Base-by-base conservation (phyloP, 163 green algal genomes). In the Scenedesmus sp. region DNA sequence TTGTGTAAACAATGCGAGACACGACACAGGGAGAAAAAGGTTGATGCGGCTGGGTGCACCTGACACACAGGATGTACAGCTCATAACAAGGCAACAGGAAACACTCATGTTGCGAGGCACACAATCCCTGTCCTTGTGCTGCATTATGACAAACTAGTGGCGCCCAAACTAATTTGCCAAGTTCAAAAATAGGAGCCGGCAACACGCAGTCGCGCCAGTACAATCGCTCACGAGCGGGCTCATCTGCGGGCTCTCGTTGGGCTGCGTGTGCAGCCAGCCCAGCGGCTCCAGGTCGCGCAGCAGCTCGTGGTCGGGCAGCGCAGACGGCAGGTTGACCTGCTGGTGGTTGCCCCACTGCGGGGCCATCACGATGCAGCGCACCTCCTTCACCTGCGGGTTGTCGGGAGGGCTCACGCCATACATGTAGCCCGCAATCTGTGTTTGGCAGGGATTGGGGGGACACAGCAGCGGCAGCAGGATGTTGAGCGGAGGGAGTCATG, bases 251-350 rank as follows among this genome's bases (percentile, higher is more conserved):
- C 96, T 93, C 96, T 99, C 98, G 93, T 99, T 99, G 73, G 98
- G 98, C 96, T 99, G 97, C 18, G 98, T 99, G 96, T 99, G 98
- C 82, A 99, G 94, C 98, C 98, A 99, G 62, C 98, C 98, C 52
- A 99, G 97, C 16, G 98, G 98, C 97, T 99, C 98, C 92, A 99
- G 94, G 91, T 99, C 98, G n/a, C 94, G 90, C 88, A 99, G 96
- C 94, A 99, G 99, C 86, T 99, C 97, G 94, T 99, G 98, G 90
- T 99, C 98, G 1, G 98, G 98, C 87, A 99, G 94, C 23, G 82
- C 76, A 23, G 89, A 62, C 8, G 98, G 98, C 86, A 99, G 95
- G 95, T 99, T 95, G 66, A 99, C 97, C 85, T 94, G 60, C 95
- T 97, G 93, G 96, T 99, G 98, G 94, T 98, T 99, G 94, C 98